A percentile compares a stretch with the other conserved stretches of the same genome.
These are phyloP conservation scores for Salinomyces thailandicus DNA, from an alignment of 2,329 filamentous ascomycete species.

Conservation along the genomic window DNA sequence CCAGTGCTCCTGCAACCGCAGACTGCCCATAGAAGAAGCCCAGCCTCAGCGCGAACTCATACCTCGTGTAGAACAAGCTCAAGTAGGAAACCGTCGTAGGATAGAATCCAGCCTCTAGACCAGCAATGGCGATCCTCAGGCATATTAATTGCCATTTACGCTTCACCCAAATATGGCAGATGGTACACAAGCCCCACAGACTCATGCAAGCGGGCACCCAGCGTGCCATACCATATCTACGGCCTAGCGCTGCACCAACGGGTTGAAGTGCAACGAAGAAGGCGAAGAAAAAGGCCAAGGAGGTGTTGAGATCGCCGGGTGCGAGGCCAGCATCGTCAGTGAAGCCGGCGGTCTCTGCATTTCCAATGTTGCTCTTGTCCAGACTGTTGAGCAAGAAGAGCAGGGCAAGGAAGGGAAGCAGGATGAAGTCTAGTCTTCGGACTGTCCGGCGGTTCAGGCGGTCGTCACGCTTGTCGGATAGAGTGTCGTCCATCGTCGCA, in stretches of 20 bases:
- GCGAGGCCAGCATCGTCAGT: constrained; percentile 44
- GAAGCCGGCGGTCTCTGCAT: constrained; percentile 50
- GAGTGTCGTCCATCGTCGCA: constrained; percentile 2
- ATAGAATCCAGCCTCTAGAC: constrained; percentile 48
- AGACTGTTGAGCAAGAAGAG: constrained; percentile 44
- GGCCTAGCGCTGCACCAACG: constrained; percentile 46
- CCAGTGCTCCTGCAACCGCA: constrained; percentile 46
- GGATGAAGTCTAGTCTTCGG: constrained; percentile 40
- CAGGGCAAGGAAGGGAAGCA: constrained; percentile 42
- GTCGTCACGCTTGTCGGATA: neutral
- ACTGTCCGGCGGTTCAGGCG: constrained; percentile 28
- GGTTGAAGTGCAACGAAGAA: constrained; percentile 51
- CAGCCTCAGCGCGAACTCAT: constrained; percentile 45
- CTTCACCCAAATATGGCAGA: constrained; percentile 38
- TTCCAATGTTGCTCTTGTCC: constrained; percentile 45
- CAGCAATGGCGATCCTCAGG: constrained; percentile 37
- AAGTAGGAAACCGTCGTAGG: constrained; percentile 50
- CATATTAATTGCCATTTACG: constrained; percentile 38
- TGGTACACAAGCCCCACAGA: constrained; percentile 42
- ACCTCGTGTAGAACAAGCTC: constrained; percentile 48
- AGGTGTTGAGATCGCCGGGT: constrained; percentile 44
- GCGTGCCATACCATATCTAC: constrained; percentile 44
- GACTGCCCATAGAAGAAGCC: constrained; percentile 49
- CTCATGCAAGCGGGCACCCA: constrained; percentile 51
- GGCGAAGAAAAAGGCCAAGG: constrained; percentile 48